Evolutionary conservation across 1,139 yeast genomes (phyloP).

Genomic region (Debaryomyces coudertii): DNA sequence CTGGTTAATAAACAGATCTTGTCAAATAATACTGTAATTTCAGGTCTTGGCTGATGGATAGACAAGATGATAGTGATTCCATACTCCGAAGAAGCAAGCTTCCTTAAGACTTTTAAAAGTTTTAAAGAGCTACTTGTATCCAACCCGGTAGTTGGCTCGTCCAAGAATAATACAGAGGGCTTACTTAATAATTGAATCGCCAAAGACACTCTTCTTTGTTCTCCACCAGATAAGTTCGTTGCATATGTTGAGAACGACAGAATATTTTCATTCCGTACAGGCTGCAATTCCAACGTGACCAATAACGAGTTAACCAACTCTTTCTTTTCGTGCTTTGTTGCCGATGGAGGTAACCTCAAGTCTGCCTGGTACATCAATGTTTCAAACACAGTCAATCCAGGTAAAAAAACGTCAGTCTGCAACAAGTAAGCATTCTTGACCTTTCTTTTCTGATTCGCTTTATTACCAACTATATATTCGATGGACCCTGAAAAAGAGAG

Average conservation of each 20-base stretch:
- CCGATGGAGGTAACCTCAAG: constrained; percentile 53
- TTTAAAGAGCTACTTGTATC: constrained; percentile 78
- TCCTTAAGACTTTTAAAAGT: constrained; percentile 63
- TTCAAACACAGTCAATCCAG: constrained; percentile 72
- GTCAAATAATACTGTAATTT: constrained; percentile 69
- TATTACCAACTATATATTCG: constrained; percentile 18
- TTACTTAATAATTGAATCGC: constrained; percentile 78
- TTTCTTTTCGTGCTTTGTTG: constrained; percentile 44
- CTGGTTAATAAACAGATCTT: constrained; percentile 68
- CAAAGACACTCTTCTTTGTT: constrained; percentile 73
- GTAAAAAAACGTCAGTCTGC: constrained; percentile 74
- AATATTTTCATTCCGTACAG: constrained; percentile 60
- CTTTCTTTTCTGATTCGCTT: constrained; percentile 16
- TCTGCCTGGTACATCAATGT: constrained; percentile 73
- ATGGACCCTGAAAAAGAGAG: constrained; percentile 37
- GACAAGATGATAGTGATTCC: constrained; percentile 77
- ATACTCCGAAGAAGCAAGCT: constrained; percentile 46
- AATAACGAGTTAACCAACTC: constrained; percentile 61
- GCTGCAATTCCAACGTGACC: constrained; percentile 61
- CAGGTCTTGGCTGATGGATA: constrained; percentile 85
- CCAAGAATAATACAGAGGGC: constrained; percentile 77
- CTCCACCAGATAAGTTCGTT: constrained; percentile 79
- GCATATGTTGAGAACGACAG: constrained; percentile 47
- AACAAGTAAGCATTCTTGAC: constrained; percentile 69
- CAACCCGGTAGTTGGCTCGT: constrained; percentile 89